These are phyloP conservation scores for Acer campestre DNA, from an alignment of 345 rosid genomes.

Conservation along the genomic window DNA sequence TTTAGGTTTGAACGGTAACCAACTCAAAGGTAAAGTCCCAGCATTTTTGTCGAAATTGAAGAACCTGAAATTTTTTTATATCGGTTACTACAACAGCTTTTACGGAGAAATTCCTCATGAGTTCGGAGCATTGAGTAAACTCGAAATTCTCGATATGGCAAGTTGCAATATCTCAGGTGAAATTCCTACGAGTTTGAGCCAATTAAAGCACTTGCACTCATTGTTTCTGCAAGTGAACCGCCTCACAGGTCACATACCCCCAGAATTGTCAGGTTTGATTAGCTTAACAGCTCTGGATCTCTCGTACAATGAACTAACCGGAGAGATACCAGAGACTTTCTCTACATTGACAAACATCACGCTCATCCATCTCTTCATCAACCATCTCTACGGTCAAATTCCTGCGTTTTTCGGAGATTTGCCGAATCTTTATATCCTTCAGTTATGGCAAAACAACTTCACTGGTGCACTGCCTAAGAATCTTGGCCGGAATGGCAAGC, in stretches of 20 bases:
- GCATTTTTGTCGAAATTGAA: slow-evolving; percentile 54
- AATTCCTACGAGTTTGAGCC: slow-evolving; percentile 63
- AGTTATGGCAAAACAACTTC: slow-evolving; percentile 83
- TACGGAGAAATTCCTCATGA: slow-evolving; percentile 71
- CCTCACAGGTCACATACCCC: slow-evolving; percentile 69
- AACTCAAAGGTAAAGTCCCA: slow-evolving; percentile 57
- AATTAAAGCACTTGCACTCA: slow-evolving; percentile 51
- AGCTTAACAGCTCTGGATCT: slow-evolving; percentile 73
- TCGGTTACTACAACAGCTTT: slow-evolving; percentile 66
- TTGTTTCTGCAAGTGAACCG: slow-evolving; percentile 75
- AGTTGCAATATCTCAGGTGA: slow-evolving; percentile 67
- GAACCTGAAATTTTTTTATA: slow-evolving; percentile 52
- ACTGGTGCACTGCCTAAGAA: slow-evolving; percentile 64
- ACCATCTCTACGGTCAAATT: slow-evolving; percentile 61
- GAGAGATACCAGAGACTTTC: slow-evolving; percentile 73
- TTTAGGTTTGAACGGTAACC: slow-evolving; percentile 62
- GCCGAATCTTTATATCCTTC: slow-evolving; percentile 62
- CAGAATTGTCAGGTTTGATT: slow-evolving; percentile 59
- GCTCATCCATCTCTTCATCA: slow-evolving; percentile 62
- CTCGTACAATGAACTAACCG: slow-evolving; percentile 59
- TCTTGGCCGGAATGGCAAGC: slow-evolving; percentile 70
- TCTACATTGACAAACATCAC: slow-evolving; percentile 44
- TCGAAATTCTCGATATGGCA: slow-evolving; percentile 65
- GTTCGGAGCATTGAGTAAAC: slow-evolving; percentile 59
- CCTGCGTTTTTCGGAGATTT: slow-evolving; percentile 73